Conservation (phyloP, 495 filamentous ascomycete species). For the Aspergillus panamensis region DNA sequence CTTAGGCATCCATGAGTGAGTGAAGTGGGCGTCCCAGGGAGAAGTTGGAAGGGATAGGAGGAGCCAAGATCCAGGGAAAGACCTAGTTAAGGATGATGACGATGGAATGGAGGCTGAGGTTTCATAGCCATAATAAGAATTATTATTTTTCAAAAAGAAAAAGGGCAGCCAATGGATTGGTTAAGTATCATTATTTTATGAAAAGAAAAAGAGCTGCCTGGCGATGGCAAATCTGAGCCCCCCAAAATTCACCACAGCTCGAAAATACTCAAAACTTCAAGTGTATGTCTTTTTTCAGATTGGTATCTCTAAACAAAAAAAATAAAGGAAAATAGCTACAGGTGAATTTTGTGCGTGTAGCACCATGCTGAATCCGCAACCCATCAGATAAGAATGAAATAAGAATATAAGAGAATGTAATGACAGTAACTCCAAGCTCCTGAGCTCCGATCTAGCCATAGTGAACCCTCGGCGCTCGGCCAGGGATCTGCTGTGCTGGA, state of each 20-base stretch:
- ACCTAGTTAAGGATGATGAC: not conserved
- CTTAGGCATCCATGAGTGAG: slow-evolving; percentile 12
- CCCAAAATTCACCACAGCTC: not conserved
- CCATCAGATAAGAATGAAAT: slow-evolving; percentile 15
- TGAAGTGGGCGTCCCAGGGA: not conserved
- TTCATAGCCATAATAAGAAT: no score
- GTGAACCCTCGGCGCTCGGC: not conserved
- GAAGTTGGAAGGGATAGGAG: not conserved
- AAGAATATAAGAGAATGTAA: slow-evolving; percentile 13
- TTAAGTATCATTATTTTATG: not conserved
- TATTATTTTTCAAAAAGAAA: no score
- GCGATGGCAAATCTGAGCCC: slow-evolving; percentile 7
- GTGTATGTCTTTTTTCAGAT: slow-evolving; percentile 27
- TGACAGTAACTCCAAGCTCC: slow-evolving; percentile 22
- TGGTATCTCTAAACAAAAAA: slow-evolving; percentile 34
- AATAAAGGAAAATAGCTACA: slow-evolving; percentile 14
- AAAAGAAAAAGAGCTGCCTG: slow-evolving; percentile 21
- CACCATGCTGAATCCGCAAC: slow-evolving; percentile 10
- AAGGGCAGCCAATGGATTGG: no score
- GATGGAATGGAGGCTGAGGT: not conserved
- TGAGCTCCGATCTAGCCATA: slow-evolving; percentile 16
- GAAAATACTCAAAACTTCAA: not conserved
- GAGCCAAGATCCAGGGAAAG: not conserved
- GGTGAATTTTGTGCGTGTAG: slow-evolving; percentile 4
- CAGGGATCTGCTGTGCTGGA: not conserved